These are phyloP conservation scores for Entomophthora muscae DNA, from an alignment of 371 early-diverging fungal species.

Conservation along the genomic window DNA sequence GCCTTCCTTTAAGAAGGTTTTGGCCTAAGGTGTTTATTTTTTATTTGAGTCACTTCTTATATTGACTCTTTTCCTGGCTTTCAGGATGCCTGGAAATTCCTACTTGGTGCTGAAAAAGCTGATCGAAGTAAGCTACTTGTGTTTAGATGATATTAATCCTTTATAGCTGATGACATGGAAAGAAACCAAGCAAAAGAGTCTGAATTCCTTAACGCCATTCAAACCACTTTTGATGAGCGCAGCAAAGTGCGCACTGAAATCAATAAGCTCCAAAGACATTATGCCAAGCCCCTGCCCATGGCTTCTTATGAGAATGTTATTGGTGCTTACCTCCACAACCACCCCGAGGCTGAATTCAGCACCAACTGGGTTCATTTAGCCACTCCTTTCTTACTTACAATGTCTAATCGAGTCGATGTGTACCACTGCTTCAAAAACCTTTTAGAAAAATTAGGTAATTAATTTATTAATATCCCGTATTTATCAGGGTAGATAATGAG, in stretches of 20 bases:
- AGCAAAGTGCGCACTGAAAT: constrained; percentile 80
- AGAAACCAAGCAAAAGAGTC: constrained; percentile 33
- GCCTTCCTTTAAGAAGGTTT: not conserved
- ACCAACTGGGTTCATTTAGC: constrained; percentile 59
- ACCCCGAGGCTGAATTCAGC: constrained; percentile 56
- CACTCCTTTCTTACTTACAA: constrained; percentile 63
- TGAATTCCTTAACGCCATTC: constrained; percentile 58
- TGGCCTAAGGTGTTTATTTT: no score
- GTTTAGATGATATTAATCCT: constrained; percentile 5
- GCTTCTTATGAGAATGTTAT: constrained; percentile 63
- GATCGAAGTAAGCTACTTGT: constrained; percentile 54
- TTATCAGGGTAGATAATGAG: constrained; percentile 2
- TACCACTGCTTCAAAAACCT: constrained; percentile 63
- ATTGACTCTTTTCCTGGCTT: no score
- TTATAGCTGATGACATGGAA: constrained; percentile 7
- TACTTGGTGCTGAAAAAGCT: constrained; percentile 67
- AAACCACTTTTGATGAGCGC: constrained; percentile 47
- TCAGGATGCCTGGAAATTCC: constrained; percentile 81
- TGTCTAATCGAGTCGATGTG: constrained; percentile 59
- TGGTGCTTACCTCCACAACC: constrained; percentile 56
- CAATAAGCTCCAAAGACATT: constrained; percentile 45
- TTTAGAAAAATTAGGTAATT: constrained; percentile 42
- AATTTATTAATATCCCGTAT: not conserved
- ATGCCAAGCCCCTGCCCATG: constrained; percentile 14
- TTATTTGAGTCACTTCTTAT: no score